phyloP scores from a whole-genome alignment of 2,329 filamentous ascomycete species.

The Rosellinia necatrix region DNA sequence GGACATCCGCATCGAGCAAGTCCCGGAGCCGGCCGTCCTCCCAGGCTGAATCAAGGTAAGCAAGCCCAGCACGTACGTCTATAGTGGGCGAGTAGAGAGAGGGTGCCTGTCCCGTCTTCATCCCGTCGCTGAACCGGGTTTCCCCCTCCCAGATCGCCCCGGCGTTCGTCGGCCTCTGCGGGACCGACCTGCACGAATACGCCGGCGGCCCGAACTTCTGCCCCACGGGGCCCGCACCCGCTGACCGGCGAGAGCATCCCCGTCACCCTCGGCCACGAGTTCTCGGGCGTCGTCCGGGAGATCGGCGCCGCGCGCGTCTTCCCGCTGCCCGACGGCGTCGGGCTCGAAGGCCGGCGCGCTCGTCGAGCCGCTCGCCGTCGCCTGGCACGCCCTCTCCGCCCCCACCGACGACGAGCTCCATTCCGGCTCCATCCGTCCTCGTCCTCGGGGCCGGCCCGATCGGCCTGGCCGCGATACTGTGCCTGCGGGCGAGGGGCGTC shows the following conservation, averaged over 20 bases:
- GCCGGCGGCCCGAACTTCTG: slow-evolving; percentile 11
- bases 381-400: slow-evolving; percentile 13
- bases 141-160: slow-evolving; percentile 2
- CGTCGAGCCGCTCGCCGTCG: slow-evolving; percentile 13
- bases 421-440: slow-evolving; percentile 1
- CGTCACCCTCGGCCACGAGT: slow-evolving; percentile 18
- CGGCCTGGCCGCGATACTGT: slow-evolving; percentile 10
- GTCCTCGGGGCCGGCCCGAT: slow-evolving; percentile 11
- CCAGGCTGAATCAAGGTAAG: slow-evolving; percentile 11
- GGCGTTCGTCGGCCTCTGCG: slow-evolving; percentile 11
- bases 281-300: slow-evolving; percentile 10
- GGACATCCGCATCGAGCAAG: slow-evolving; percentile 14
- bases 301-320: slow-evolving; percentile 11
- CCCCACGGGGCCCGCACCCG: slow-evolving; percentile 1
- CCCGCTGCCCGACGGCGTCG: slow-evolving; percentile 6
- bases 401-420: neutral
- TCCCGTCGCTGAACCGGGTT: neutral
- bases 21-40: slow-evolving; percentile 7
- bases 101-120: no score
- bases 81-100: no score
- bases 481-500: slow-evolving; percentile 12
- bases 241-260: slow-evolving; percentile 13
- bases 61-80: no score
- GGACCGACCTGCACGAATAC: slow-evolving; percentile 18
- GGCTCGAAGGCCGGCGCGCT: slow-evolving; percentile 12